phyloP scores from a whole-genome alignment of 305 asterid genomes.

The Ajuga reptans region DNA sequence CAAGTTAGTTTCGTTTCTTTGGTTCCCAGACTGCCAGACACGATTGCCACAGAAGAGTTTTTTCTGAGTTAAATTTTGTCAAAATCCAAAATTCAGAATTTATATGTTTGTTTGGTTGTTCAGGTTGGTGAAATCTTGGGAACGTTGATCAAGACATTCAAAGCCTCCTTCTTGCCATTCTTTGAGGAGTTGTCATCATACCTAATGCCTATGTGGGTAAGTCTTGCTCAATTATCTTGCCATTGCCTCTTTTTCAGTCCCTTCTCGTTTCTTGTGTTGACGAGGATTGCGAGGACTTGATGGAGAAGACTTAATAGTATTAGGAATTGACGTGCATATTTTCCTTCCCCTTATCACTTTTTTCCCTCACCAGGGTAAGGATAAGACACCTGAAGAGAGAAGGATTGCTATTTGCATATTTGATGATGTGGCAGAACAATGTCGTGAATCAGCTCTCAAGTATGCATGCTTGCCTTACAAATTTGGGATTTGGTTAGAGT shows the following conservation, averaged over 20 bases:
- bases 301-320: background rate
- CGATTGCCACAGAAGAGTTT: background rate
- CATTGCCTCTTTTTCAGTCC: background rate
- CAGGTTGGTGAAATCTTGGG: conserved; percentile 87
- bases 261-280: background rate
- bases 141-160: conserved; percentile 70
- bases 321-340: background rate
- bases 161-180: conserved; percentile 77
- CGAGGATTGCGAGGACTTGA: background rate
- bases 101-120: conserved; percentile 12
- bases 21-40: background rate
- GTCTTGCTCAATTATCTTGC: conserved; percentile 16
- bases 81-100: background rate
- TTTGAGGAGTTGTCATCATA: conserved; percentile 73
- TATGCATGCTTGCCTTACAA: conserved; percentile 24
- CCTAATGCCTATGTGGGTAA: conserved; percentile 94
- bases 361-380: conserved; percentile 62
- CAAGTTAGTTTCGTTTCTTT: conserved; percentile 43
- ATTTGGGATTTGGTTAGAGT: conserved; percentile 4
- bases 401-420: conserved; percentile 93
- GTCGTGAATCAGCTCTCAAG: conserved; percentile 80
- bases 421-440: conserved; percentile 99
- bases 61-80: background rate
- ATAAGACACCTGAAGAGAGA: conserved; percentile 90
- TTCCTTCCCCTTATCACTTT: background rate